These are phyloP conservation scores for Adenanthera pavonina DNA, from an alignment of 306 rosid species.

Conservation along the genomic window DNA sequence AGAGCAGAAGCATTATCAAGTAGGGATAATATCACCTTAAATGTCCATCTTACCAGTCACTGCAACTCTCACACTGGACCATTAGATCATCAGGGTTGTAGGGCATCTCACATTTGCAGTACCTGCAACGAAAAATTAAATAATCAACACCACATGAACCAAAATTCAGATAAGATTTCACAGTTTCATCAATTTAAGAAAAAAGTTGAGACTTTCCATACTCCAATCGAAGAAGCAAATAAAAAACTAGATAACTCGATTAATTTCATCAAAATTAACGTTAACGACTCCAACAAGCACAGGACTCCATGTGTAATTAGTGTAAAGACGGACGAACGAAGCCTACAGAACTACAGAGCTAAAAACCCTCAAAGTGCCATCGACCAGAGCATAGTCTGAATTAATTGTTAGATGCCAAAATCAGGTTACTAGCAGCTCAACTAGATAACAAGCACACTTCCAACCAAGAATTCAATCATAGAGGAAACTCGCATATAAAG, in stretches of 20 bases:
- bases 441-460: constrained; percentile 12
- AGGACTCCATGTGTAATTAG: neutral
- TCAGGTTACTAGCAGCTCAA: neutral
- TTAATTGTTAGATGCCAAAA: constrained; percentile 9
- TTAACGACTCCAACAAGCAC: constrained; percentile 11
- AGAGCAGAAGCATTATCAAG: constrained; percentile 15
- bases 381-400: constrained; percentile 24
- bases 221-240: constrained; percentile 19
- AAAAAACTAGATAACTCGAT: neutral
- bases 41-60: constrained; percentile 76
- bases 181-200: constrained; percentile 31
- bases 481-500: neutral
- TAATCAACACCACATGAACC: constrained; percentile 37
- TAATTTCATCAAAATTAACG: neutral
- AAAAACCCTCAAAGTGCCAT: constrained; percentile 11
- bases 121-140: constrained; percentile 60
- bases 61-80: constrained; percentile 97
- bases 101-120: constrained; percentile 99
- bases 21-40: constrained; percentile 19
- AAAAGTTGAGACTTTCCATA: constrained; percentile 24
- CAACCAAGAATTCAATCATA: constrained; percentile 10
- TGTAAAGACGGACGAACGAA: neutral
- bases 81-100: constrained; percentile 96
- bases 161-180: constrained; percentile 25
- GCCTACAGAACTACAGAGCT: neutral